A percentile compares a stretch with the other conserved stretches of the same genome.
These are phyloP conservation scores for Daedaleopsis sinensis DNA, from an alignment of 768 basidiomycete genomes.

Conservation along the genomic window DNA sequence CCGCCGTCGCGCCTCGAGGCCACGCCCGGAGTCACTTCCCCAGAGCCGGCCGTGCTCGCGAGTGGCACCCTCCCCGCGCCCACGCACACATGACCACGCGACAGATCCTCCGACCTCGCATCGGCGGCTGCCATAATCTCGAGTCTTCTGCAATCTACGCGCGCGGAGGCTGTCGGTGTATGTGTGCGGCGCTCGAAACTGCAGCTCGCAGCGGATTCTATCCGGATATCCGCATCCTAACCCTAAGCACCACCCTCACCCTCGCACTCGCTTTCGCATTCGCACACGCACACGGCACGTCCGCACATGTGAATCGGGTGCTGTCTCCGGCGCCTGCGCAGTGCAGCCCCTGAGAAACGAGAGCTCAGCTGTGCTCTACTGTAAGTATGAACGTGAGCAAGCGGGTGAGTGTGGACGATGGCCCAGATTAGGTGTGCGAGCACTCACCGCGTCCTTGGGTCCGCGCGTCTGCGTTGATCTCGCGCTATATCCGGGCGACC, in stretches of 20 bases:
- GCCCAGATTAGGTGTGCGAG: not conserved
- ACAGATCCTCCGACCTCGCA: constrained; percentile 12
- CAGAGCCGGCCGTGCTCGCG: not conserved
- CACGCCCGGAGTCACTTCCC: not conserved
- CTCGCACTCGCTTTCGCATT: not conserved
- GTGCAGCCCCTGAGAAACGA: not conserved
- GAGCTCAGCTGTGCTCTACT: no score
- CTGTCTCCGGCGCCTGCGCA: no score
- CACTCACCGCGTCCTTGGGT: constrained; percentile 1
- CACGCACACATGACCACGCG: constrained; percentile 10
- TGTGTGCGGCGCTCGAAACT: constrained; percentile 13
- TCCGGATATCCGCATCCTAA: constrained; percentile 1
- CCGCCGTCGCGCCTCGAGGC: not conserved
- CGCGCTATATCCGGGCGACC: not conserved
- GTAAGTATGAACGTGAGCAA: not conserved
- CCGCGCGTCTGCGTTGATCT: not conserved
- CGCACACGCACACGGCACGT: no score
- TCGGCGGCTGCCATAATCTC: constrained; percentile 18
- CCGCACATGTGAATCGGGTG: no score
- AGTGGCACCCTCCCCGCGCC: not conserved
- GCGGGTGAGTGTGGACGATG: not conserved
- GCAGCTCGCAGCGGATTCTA: not conserved
- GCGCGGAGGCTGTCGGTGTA: no score
- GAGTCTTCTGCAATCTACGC: not conserved
- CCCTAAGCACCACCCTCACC: constrained; percentile 2